Conservation (phyloP, 2,329 filamentous ascomycete genomes). For the Aspergillus sp. region DNA sequence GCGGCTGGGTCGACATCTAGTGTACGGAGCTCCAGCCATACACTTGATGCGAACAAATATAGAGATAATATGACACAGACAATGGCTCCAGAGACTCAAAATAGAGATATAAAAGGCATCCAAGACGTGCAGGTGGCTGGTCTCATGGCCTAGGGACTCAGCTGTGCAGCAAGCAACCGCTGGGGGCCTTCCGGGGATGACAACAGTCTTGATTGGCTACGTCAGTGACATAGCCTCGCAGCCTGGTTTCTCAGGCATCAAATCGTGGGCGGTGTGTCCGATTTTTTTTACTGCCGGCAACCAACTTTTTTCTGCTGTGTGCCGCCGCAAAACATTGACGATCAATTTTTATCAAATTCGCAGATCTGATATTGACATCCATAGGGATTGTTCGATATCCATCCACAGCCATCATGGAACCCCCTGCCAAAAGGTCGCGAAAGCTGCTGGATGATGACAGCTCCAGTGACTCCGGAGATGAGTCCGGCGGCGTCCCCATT, state of each 20-base stretch:
- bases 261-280: constrained; percentile 17
- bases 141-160: not conserved
- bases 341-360: not conserved
- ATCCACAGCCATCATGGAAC: constrained; percentile 30
- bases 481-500: constrained; percentile 36
- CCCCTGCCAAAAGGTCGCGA: constrained; percentile 36
- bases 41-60: constrained; percentile 17
- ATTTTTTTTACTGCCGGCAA: constrained; percentile 28
- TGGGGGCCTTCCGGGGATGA: constrained; percentile 11
- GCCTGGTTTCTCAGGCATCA: constrained; percentile 13
- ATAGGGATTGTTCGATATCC: not conserved
- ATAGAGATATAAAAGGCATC: constrained; percentile 3
- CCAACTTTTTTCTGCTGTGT: constrained; percentile 12
- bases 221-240: constrained; percentile 21
- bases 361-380: not conserved
- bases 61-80: constrained; percentile 4
- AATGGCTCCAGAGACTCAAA: constrained; percentile 2
- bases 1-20: constrained; percentile 38
- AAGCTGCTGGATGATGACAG: constrained; percentile 37
- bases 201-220: constrained; percentile 31
- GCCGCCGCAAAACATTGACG: not conserved
- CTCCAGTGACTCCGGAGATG: constrained; percentile 34
- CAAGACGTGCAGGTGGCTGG: constrained; percentile 3
- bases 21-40: constrained; percentile 30
- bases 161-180: not conserved